These are phyloP conservation scores for Cladosporium sp. DNA, from an alignment of 2,329 filamentous ascomycete genomes.

Conservation along the genomic window DNA sequence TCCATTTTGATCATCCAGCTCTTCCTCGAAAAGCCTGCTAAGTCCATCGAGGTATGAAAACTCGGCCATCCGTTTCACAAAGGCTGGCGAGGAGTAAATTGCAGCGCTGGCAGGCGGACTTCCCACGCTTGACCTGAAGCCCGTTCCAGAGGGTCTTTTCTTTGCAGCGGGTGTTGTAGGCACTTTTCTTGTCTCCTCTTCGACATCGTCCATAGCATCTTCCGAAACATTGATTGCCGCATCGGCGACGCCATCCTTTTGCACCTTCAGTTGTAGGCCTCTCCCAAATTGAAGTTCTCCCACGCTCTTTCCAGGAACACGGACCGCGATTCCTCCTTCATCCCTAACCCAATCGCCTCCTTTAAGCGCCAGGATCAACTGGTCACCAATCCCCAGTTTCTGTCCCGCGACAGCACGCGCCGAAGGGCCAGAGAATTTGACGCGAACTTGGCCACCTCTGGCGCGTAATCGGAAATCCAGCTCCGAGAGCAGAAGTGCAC, in stretches of 20 bases:
- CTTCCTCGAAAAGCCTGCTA: constrained; percentile 64
- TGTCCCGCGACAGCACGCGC: constrained; percentile 63
- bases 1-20: constrained; percentile 48
- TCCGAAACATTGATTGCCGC: constrained; percentile 12
- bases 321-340: constrained; percentile 46
- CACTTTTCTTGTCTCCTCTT: constrained; percentile 5
- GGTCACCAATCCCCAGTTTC: constrained; percentile 71
- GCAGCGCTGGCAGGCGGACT: constrained; percentile 29
- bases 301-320: constrained; percentile 51
- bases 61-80: constrained; percentile 53
- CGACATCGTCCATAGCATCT: not conserved
- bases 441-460: constrained; percentile 71
- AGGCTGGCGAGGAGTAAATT: constrained; percentile 72
- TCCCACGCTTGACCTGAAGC: constrained; percentile 17
- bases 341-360: constrained; percentile 59
- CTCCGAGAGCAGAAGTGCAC: constrained; percentile 77
- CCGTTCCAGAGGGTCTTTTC: not conserved
- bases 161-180: constrained; percentile 16
- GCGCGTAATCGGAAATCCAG: constrained; percentile 75
- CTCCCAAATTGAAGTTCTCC: constrained; percentile 50
- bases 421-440: constrained; percentile 64
- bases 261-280: constrained; percentile 30
- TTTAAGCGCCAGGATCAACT: constrained; percentile 60
- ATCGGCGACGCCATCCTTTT: constrained; percentile 15
- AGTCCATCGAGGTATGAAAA: constrained; percentile 51